These are phyloP conservation scores for Skeletonema marinoi DNA, from an alignment of 108 stramenopile genomes.

Conservation along the genomic window DNA sequence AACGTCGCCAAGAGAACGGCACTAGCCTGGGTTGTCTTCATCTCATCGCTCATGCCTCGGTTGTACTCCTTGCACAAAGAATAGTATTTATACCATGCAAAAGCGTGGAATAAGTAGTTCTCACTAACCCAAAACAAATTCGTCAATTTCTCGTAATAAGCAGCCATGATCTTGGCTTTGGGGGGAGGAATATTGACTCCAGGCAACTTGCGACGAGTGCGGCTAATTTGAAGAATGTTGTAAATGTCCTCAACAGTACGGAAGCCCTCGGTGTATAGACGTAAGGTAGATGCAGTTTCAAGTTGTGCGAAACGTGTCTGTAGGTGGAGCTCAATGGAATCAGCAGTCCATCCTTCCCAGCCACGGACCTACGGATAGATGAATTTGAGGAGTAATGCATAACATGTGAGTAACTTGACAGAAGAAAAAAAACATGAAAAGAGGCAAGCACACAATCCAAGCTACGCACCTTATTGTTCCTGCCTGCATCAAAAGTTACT, in stretches of 20 bases:
- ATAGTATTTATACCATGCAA: constrained; percentile 96
- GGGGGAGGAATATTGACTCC: constrained; percentile 74
- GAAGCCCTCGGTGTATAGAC: constrained; percentile 98
- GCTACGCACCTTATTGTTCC: constrained; percentile 77
- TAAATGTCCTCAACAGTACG: constrained; percentile 98
- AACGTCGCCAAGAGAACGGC: constrained; percentile 92
- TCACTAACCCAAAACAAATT: constrained; percentile 97
- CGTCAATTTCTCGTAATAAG: constrained; percentile 97
- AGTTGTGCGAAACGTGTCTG: constrained; percentile 97
- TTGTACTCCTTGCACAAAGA: constrained; percentile 90
- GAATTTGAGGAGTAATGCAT: not conserved
- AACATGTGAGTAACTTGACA: constrained; percentile 3
- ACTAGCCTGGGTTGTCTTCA: constrained; percentile 71
- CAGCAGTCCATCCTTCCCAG: constrained; percentile 95
- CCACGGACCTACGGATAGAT: constrained; percentile 72
- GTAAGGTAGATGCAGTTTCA: constrained; percentile 89
- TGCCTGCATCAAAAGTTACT: constrained; percentile 49
- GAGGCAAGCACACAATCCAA: not conserved
- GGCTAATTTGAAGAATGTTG: constrained; percentile 91
- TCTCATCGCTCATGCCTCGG: constrained; percentile 86
- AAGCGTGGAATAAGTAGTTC: constrained; percentile 98
- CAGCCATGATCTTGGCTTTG: constrained; percentile 94
- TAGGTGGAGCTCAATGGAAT: constrained; percentile 93
- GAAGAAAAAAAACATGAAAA: no score
- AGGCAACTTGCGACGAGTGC: constrained; percentile 67